Base-by-base conservation (phyloP, 208 protist genomes). In the Lotmaria passim region DNA sequence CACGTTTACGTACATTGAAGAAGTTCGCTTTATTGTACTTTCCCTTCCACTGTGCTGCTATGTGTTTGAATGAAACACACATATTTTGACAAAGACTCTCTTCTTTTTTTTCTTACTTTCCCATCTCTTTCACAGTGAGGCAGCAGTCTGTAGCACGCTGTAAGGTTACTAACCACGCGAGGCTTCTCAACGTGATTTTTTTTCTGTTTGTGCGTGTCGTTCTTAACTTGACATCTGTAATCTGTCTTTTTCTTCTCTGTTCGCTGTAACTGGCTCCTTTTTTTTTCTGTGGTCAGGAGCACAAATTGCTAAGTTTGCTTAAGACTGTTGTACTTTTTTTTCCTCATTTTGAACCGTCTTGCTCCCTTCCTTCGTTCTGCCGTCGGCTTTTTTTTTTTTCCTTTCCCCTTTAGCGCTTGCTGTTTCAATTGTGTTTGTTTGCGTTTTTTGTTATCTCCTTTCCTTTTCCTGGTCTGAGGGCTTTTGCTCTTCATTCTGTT, bases 321-420 rank as follows among this genome's bases (percentile, higher is more conserved):
- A n/a, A n/a, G n/a, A n/a, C n/a, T n/a, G 8, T 12, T 12, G 36
- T 12, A 12, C 23, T 71, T 51, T 69, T 61, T 69, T 58, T 76
- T 34, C 23, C 61, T 46, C 51, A 4, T 6, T 57, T 39, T n/a
- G n/a, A n/a, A n/a, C n/a, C n/a, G n/a, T n/a, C n/a, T n/a, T n/a
- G n/a, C n/a, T n/a, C n/a, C n/a, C n/a, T n/a, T n/a, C n/a, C n/a
- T n/a, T n/a, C n/a, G n/a, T n/a, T n/a, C n/a, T n/a, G n/a, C n/a
- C n/a, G n/a, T n/a, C n/a, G n/a, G n/a, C n/a, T n/a, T 43, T 64
- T 41, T 24, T 48, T 69, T 10, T 79, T 73, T 59, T 38, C 31
- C 1, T 72, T 60, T 48, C 33, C 43, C 51, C 38, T 7, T 53
- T 5, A 53, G n/a, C 23, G 15, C 31, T 53, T 11, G 8, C 15